A percentile compares a stretch with the other conserved stretches of the same genome.
phyloP scores from a whole-genome alignment of 768 basidiomycete genomes.

The Naganishia vaughanmartiniae region DNA sequence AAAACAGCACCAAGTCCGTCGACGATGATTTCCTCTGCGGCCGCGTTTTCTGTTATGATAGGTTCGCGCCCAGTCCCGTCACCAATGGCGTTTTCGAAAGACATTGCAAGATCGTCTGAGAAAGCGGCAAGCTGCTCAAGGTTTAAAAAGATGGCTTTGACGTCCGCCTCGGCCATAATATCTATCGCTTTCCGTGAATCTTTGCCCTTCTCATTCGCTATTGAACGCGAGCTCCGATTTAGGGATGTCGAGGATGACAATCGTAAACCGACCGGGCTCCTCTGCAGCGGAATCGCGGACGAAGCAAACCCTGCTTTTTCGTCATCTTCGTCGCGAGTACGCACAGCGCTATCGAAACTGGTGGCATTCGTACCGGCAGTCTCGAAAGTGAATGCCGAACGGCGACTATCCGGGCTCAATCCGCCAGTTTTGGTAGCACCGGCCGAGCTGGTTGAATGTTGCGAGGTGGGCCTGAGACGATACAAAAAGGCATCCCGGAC shows the following conservation, averaged over 20 bases:
- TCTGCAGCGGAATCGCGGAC: not conserved
- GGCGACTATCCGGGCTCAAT: conserved; percentile 33
- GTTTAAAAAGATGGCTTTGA: conserved; percentile 51
- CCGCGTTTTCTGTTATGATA: conserved; percentile 32
- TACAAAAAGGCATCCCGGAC: conserved; percentile 50
- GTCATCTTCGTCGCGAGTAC: not conserved
- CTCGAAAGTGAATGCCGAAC: conserved; percentile 42
- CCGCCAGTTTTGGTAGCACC: conserved; percentile 20
- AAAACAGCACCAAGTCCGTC: conserved; percentile 50
- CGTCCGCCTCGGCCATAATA: conserved; percentile 42
- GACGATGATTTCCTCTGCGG: conserved; percentile 33
- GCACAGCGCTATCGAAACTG: conserved; percentile 23
- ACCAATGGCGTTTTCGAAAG: conserved; percentile 44
- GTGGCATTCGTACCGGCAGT: conserved; percentile 39
- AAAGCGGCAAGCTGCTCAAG: conserved; percentile 48
- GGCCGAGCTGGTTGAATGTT: conserved; percentile 31
- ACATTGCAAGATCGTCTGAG: conserved; percentile 47
- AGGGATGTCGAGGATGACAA: not conserved
- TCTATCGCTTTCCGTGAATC: conserved; percentile 4
- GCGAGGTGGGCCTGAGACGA: conserved; percentile 40
- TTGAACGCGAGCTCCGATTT: not conserved
- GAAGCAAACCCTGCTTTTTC: not conserved
- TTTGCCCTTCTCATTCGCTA: not conserved
- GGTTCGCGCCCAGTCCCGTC: conserved; percentile 31
- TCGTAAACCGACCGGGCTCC: not conserved